These are phyloP conservation scores for Lipomyces sp. DNA, from an alignment of 805 yeast genomes.

Conservation along the genomic window DNA sequence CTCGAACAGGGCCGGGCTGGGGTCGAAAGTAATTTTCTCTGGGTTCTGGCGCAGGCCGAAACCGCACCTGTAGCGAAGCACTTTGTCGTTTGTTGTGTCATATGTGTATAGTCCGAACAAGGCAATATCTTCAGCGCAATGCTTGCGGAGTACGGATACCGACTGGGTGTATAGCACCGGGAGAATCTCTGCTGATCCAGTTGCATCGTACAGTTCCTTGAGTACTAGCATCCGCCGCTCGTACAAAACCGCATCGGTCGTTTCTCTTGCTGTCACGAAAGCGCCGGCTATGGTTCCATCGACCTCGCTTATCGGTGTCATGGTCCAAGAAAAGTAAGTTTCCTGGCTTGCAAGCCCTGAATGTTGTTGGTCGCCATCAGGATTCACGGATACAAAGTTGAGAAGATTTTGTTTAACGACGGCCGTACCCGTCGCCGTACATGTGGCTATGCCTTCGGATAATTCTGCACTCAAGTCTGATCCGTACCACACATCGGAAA, in stretches of 20 bases:
- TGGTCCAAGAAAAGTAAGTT: conserved; percentile 30
- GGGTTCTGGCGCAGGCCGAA: conserved; percentile 28
- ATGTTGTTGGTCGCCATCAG: conserved; percentile 4
- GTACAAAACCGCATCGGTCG: conserved; percentile 42
- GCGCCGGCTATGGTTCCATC: conserved; percentile 42
- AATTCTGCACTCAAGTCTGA: conserved; percentile 25
- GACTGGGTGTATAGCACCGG: conserved; percentile 27
- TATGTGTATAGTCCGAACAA: conserved; percentile 30
- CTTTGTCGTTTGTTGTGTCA: conserved; percentile 16
- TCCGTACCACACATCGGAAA: conserved; percentile 27
- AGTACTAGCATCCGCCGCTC: conserved; percentile 34
- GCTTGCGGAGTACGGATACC: conserved; percentile 23
- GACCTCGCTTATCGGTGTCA: conserved; percentile 35
- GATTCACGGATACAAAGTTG: conserved; percentile 16
- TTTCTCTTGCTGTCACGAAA: conserved; percentile 36
- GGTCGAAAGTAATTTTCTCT: conserved; percentile 17
- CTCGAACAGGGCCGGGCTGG: conserved; percentile 27
- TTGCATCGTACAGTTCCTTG: conserved; percentile 33
- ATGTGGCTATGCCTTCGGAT: conserved; percentile 25
- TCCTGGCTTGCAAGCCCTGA: conserved; percentile 17
- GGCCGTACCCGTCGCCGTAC: conserved; percentile 20
- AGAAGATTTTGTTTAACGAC: conserved; percentile 23
- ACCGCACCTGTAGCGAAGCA: conserved; percentile 28
- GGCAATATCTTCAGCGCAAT: conserved; percentile 35
- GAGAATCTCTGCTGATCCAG: conserved; percentile 25